Conservation (phyloP, 2,329 filamentous ascomycete species). For the Setomelanomma holmii region DNA sequence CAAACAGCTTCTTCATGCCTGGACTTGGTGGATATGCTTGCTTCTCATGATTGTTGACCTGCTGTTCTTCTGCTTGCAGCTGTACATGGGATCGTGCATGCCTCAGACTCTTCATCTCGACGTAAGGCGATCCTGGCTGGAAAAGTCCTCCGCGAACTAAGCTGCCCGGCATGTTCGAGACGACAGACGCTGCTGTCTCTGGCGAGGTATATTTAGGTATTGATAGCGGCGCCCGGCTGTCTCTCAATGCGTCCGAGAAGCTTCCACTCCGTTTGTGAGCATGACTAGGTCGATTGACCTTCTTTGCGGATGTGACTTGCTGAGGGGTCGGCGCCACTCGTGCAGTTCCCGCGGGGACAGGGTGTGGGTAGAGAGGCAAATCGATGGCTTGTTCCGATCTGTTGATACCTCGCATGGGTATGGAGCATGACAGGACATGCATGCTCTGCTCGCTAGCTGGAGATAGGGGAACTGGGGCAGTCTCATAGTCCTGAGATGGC, state of each 20-base stretch:
- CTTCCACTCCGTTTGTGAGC: constrained; percentile 86
- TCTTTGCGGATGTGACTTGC: constrained; percentile 33
- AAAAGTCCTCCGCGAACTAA: constrained; percentile 87
- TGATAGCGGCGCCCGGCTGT: constrained; percentile 65
- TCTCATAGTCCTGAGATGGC: constrained; percentile 41
- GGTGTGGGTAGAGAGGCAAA: constrained; percentile 48
- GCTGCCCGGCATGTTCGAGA: constrained; percentile 76
- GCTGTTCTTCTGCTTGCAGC: neutral
- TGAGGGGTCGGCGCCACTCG: constrained; percentile 41
- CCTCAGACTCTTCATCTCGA: constrained; percentile 60
- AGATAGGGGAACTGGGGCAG: constrained; percentile 48
- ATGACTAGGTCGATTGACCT: constrained; percentile 34
- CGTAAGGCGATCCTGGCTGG: constrained; percentile 81
- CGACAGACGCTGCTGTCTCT: constrained; percentile 59
- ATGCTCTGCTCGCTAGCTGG: constrained; percentile 60
- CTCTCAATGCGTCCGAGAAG: constrained; percentile 82
- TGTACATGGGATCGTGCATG: constrained; percentile 43
- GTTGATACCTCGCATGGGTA: constrained; percentile 56
- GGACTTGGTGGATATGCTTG: constrained; percentile 52
- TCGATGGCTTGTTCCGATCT: constrained; percentile 48
- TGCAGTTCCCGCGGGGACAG: constrained; percentile 37
- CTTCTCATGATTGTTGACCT: constrained; percentile 32
- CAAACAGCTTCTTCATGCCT: constrained; percentile 84
- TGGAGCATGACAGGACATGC: constrained; percentile 66
- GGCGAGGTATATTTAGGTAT: constrained; percentile 53